A percentile compares a stretch with the other conserved stretches of the same genome.
Conservation (phyloP, 345 rosid species). For the Erysimum cheiranthoides region DNA sequence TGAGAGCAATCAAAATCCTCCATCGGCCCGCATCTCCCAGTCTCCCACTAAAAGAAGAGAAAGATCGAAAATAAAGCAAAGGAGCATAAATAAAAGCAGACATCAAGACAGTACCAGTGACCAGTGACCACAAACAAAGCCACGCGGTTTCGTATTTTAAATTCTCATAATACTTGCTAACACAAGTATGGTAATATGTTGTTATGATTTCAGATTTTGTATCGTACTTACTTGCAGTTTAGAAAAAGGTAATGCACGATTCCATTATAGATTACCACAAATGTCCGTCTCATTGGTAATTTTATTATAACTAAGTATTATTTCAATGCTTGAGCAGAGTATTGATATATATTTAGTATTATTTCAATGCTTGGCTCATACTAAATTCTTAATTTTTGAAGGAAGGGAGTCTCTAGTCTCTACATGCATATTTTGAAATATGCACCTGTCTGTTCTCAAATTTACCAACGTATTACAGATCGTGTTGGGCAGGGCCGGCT, state of each 20-base stretch:
- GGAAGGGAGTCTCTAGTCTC: background rate
- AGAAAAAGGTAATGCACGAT: background rate
- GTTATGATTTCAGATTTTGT: background rate
- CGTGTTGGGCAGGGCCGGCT: no score
- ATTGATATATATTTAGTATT: no score
- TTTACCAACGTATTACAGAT: no score
- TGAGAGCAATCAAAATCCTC: constrained; percentile 1
- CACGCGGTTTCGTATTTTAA: constrained; percentile 37
- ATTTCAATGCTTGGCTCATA: background rate
- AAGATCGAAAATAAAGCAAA: constrained; percentile 26
- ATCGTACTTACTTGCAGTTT: background rate
- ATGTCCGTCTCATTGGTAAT: background rate
- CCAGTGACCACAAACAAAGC: constrained; percentile 34
- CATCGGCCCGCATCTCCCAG: background rate
- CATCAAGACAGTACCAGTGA: constrained; percentile 9
- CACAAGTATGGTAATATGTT: constrained; percentile 27
- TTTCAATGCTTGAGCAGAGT: no score
- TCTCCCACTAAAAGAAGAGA: constrained; percentile 7
- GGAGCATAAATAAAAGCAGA: constrained; percentile 22
- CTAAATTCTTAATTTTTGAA: background rate
- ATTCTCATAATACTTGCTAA: constrained; percentile 16
- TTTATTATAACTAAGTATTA: background rate
- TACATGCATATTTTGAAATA: background rate
- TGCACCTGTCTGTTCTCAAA: no score
- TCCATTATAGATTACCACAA: background rate